Base-by-base conservation (phyloP, 2,329 filamentous ascomycete genomes). In the Arthrobotrys iridis region DNA sequence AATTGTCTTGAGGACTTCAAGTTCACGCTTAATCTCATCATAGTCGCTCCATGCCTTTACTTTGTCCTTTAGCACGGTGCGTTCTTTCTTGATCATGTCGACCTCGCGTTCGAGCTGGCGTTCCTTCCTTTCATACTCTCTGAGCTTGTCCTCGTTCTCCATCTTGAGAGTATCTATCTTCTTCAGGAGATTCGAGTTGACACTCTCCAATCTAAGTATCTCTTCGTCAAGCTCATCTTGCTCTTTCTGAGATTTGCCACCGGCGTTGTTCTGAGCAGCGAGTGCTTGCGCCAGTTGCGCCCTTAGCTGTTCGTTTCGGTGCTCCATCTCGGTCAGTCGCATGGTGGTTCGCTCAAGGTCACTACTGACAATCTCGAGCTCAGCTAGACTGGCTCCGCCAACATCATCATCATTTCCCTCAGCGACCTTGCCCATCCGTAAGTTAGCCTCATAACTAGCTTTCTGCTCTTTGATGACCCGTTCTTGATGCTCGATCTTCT, bases 1-100 rank as follows among this genome's bases (percentile, higher is more conserved):
- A 79, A 99, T 97, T 78, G 94, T 96, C 87, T 97, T 97, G 75
- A 99, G 87, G 76, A 98, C 93, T 80, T 98, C 94, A 2, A 99
- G 86, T 82, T 99, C 96, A 77, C 96, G 92, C 83, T 95, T 97
- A 52, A 99, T 88, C 72, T 98, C 94, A 33, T 98, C 93, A 81
- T 99, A 99, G 81, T 99, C 95, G 78, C 88, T 88, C 89, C 92
- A 96, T 81, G 91, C 96, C 77, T 93, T 89, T 2, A 98, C 87
- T 83, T 95, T 97, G 37, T 86, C 84, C 80, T 90, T 92, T 66
- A 98, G 84, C 24, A 86, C 85, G 74, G 97, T 93, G 77, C 92
- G 90, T 81, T 98, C 95, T 30, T 91, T 88, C 79, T 90, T 90
- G 15, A 96, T 83, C 70, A 91, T 87, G 6, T 87, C 86, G 66